phyloP scores from a whole-genome alignment of 208 protist species.

The Blechomonas ayalai region DNA sequence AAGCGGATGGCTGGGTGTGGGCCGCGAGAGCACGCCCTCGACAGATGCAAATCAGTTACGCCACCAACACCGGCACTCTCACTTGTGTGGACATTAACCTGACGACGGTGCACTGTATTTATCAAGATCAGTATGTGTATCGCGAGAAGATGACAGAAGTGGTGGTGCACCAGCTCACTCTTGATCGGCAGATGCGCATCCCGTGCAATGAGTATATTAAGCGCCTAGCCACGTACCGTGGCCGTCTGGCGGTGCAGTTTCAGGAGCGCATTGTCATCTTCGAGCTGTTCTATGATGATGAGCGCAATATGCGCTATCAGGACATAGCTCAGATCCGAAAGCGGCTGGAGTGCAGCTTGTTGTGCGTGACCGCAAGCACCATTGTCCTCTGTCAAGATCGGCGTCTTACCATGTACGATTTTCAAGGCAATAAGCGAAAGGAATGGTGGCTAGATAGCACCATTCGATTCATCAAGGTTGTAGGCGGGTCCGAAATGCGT shows the following conservation, averaged over 20 bases:
- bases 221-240: conserved; percentile 92
- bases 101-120: conserved; percentile 91
- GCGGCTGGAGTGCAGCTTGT: conserved; percentile 87
- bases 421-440: conserved; percentile 82
- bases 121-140: conserved; percentile 94
- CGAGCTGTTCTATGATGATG: conserved; percentile 90
- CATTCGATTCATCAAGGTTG: conserved; percentile 93
- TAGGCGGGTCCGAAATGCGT: conserved; percentile 81
- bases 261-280: conserved; percentile 92
- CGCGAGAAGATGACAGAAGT: conserved; percentile 95
- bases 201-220: conserved; percentile 93
- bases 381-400: conserved; percentile 89
- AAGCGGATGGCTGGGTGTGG: conserved; percentile 87
- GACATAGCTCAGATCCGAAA: conserved; percentile 90
- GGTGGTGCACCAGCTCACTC: conserved; percentile 91
- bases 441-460: conserved; percentile 93
- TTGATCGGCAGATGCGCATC: conserved; percentile 82
- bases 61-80: conserved; percentile 89
- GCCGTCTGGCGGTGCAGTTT: conserved; percentile 93
- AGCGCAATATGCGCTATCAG: conserved; percentile 81
- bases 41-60: conserved; percentile 74
- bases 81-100: conserved; percentile 82
- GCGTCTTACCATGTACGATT: conserved; percentile 88
- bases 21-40: conserved; percentile 65
- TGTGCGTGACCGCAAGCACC: conserved; percentile 87